Conservation (phyloP, 2,329 filamentous ascomycete species). For the Neophaeococcomyces mojaviensis region DNA sequence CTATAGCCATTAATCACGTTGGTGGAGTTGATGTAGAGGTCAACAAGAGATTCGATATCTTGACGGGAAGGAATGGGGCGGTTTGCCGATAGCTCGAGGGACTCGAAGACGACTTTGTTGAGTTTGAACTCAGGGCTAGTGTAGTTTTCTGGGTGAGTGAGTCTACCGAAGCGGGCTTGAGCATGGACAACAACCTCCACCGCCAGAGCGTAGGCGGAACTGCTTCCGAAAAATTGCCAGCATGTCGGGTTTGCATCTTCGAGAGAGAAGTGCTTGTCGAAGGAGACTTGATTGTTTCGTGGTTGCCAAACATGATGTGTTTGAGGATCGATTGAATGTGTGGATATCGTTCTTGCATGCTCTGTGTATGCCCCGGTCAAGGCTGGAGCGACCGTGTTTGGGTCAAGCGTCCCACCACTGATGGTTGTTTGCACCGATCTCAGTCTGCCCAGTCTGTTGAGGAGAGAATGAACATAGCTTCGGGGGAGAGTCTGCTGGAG, state of each 20-base stretch:
- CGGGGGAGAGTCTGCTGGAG: slow-evolving; percentile 23
- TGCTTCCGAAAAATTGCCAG: slow-evolving; percentile 24
- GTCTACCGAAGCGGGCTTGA: slow-evolving; percentile 20
- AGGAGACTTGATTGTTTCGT: slow-evolving; percentile 14
- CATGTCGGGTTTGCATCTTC: slow-evolving; percentile 23
- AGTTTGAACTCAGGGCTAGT: slow-evolving; percentile 21
- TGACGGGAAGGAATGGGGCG: slow-evolving; percentile 15
- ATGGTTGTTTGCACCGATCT: slow-evolving; percentile 20
- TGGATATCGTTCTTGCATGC: neutral
- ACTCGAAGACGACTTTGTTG: slow-evolving; percentile 13
- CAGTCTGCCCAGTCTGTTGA: slow-evolving; percentile 20
- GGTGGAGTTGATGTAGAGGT: slow-evolving; percentile 25
- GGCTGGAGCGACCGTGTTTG: slow-evolving; percentile 10
- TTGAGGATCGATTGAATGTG: neutral
- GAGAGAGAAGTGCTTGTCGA: slow-evolving; percentile 24
- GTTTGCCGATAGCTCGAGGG: slow-evolving; percentile 14
- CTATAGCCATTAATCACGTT: slow-evolving; percentile 27
- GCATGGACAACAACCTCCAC: slow-evolving; percentile 23
- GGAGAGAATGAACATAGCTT: slow-evolving; percentile 24
- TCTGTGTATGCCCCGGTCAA: neutral
- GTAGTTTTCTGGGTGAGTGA: slow-evolving; percentile 21
- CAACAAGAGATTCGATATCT: slow-evolving; percentile 23
- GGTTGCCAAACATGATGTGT: neutral
- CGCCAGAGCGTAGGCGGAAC: slow-evolving; percentile 21
- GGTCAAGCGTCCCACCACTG: slow-evolving; percentile 15